Conservation (phyloP, 495 filamentous ascomycete species). For the Penicillium coffeae region DNA sequence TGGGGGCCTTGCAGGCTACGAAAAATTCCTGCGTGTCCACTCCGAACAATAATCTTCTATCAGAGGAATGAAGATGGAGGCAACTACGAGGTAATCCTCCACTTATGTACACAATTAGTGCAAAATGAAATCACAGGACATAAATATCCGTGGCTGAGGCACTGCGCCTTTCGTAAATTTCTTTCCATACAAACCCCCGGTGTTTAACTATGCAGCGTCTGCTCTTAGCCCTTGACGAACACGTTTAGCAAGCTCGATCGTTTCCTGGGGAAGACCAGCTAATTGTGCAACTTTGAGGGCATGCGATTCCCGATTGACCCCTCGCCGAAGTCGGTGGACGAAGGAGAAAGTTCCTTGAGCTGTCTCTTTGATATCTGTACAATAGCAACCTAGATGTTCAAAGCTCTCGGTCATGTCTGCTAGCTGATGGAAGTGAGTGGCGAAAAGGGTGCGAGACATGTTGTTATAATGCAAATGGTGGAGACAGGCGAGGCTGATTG, state of each 20-base stretch:
- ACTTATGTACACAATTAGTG: no score
- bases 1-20: no score
- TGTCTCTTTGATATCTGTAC: constrained; percentile 81
- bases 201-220: background rate
- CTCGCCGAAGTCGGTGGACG: constrained; percentile 72
- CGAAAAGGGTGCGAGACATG: constrained; percentile 77
- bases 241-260: constrained; percentile 51
- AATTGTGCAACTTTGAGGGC: constrained; percentile 88
- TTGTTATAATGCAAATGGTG: constrained; percentile 76
- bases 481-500: constrained; percentile 83
- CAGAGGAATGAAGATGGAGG: no score
- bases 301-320: constrained; percentile 83
- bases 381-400: constrained; percentile 70
- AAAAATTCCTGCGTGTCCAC: no score
- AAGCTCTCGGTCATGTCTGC: constrained; percentile 70
- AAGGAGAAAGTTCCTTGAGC: constrained; percentile 68
- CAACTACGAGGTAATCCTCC: no score
- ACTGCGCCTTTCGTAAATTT: no score
- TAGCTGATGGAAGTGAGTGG: constrained; percentile 88
- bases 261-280: constrained; percentile 66
- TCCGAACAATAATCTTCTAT: no score
- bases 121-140: no score
- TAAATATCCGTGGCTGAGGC: no score
- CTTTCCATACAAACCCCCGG: background rate
- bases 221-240: constrained; percentile 22